Evolutionary conservation across 2,329 filamentous ascomycete species (phyloP), one percentile per base, ranked within the genome.

Genomic region (Sordariomycetes sp.): DNA sequence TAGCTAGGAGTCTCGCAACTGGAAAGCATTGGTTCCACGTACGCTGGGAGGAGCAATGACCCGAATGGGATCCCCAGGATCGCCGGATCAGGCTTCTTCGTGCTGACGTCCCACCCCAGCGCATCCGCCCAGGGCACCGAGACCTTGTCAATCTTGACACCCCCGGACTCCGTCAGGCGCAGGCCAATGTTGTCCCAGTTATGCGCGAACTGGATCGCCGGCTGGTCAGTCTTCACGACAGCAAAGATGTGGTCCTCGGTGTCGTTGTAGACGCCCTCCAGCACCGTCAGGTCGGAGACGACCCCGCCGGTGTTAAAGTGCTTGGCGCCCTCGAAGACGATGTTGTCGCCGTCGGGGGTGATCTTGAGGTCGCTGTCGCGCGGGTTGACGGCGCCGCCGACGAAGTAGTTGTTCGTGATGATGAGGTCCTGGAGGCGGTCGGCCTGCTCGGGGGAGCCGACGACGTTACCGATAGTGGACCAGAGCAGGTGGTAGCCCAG

Each of bases 291-390:
- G 60, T 88, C 84, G 0, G 82, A 86, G 2, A 88, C 74, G 0
- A 86, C 83, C 28, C 83, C 84, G 0, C 85, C 85, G 0, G 84
- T 88, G 65, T 84, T 87, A 73, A 87, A 87, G 69, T 80, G 75
- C 67, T 88, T 88, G 68, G 75, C 76, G 1, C 84, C 83, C 59
- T 80, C 79, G 67, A 85, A 87, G 2, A 83, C 66, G 16, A 87
- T 67, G 2, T 76, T 70, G 3, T 82, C 78, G 1, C 79, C 81
- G 1, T 81, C 74, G 1, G 73, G 68, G 0, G 73, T 80, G 60
- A 85, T 82, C 34, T 74, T 78, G 10, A 86, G 68, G 62, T 87
- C 83, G 46, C 72, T 81, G 65, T 87, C 83, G 3, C 84, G 78
- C 0, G 83, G 83, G 62, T 87, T 87, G 22, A 87, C 84, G 0